These are phyloP conservation scores for Circinella minor DNA, from an alignment of 371 early-diverging fungal genomes.

Conservation along the genomic window DNA sequence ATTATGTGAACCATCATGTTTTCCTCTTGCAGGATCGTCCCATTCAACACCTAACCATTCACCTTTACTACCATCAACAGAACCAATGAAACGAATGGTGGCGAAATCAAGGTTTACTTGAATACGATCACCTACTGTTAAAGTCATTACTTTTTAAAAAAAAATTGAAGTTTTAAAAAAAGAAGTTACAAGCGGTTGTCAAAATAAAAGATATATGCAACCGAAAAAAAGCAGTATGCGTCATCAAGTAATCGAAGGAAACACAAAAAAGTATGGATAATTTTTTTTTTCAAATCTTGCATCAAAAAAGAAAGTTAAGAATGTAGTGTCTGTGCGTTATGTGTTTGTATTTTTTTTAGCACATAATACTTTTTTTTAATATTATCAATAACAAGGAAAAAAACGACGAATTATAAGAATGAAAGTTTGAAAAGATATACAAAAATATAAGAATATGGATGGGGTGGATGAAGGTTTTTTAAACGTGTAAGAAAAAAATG, in stretches of 20 bases:
- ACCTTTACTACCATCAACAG: slow-evolving; percentile 60
- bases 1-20: slow-evolving; percentile 77
- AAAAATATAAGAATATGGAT: neutral
- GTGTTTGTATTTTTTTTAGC: neutral
- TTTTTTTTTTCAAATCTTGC: neutral
- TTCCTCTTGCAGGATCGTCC: slow-evolving; percentile 80
- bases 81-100: slow-evolving; percentile 73
- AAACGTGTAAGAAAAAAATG: no score
- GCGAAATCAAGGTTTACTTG: slow-evolving; percentile 52
- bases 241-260: no score
- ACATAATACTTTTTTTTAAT: neutral
- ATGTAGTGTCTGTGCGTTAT: slow-evolving; percentile 3
- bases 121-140: slow-evolving; percentile 40
- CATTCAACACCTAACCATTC: slow-evolving; percentile 93
- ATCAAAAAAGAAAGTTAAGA: neutral
- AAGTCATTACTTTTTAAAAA: neutral
- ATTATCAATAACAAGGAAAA: neutral
- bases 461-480: no score
- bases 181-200: neutral
- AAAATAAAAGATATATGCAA: no score
- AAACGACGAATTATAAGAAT: neutral
- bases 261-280: no score
- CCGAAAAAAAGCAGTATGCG: no score
- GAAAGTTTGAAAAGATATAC: neutral
- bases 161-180: neutral